Percentiles rank a stretch among this genome's conserved stretches.
Evolutionary conservation across 2,329 filamentous ascomycete species (phyloP).

Genomic region (Xylariaceae sp.): DNA sequence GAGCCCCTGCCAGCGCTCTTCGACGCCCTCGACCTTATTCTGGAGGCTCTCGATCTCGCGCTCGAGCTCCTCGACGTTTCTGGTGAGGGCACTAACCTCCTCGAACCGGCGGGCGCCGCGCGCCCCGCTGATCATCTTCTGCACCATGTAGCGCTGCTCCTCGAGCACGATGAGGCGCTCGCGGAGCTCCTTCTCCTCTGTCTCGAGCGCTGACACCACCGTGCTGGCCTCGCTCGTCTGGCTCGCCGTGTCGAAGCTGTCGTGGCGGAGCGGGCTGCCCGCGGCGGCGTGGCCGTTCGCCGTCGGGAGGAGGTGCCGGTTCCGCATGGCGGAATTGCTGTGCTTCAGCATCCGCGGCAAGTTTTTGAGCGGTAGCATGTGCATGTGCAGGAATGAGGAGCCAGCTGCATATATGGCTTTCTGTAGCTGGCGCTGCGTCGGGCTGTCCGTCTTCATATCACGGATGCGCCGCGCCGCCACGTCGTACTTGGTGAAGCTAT

Average conservation of each 20-base stretch:
- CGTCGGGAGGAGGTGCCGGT: constrained; percentile 36
- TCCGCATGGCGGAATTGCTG: constrained; percentile 38
- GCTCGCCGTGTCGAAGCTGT: constrained; percentile 51
- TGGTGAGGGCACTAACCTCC: constrained; percentile 77
- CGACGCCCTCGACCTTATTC: constrained; percentile 67
- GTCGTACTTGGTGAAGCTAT: constrained; percentile 88
- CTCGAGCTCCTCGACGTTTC: constrained; percentile 82
- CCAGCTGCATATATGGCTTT: constrained; percentile 82
- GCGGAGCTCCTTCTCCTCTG: constrained; percentile 79
- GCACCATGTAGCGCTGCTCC: constrained; percentile 88
- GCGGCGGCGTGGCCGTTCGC: constrained; percentile 29
- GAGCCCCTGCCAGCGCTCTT: constrained; percentile 59
- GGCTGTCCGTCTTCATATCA: constrained; percentile 72
- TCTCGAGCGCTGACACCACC: constrained; percentile 65
- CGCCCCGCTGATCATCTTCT: constrained; percentile 80
- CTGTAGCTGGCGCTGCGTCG: constrained; percentile 75
- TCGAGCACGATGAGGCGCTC: constrained; percentile 83
- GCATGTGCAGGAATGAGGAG: constrained; percentile 79
- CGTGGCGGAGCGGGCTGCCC: constrained; percentile 49
- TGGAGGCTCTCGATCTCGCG: constrained; percentile 72
- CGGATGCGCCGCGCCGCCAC: constrained; percentile 78
- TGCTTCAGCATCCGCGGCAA: constrained; percentile 67
- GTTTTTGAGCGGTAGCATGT: constrained; percentile 86
- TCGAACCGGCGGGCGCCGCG: constrained; percentile 79
- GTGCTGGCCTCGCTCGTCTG: constrained; percentile 56